Percentiles rank a stretch among this genome's conserved stretches.
Conservation (phyloP, 306 rosid species). For the Sindora glabra region DNA sequence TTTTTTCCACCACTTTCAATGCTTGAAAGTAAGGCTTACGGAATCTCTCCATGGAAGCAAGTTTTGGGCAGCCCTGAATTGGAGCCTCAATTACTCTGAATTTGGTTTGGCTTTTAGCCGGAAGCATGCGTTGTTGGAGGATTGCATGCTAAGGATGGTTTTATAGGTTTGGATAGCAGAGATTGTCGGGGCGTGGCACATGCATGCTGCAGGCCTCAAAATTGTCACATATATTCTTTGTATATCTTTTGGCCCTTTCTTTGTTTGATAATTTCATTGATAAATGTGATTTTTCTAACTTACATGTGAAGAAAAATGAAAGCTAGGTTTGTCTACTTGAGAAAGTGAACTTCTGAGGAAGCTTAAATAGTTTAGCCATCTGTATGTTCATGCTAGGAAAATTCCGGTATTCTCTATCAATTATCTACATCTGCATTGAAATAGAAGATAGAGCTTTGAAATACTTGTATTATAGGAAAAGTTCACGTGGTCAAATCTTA, state of each 20-base stretch:
- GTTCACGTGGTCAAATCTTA: no score
- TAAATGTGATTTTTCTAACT: conserved; percentile 25
- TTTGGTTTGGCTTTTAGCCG: conserved; percentile 16
- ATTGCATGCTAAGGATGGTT: conserved; percentile 17
- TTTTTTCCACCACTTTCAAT: conserved; percentile 12
- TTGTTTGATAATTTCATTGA: conserved; percentile 38
- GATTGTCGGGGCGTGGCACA: conserved; percentile 8
- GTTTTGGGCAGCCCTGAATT: conserved; percentile 20
- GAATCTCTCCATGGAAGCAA: conserved; percentile 19
- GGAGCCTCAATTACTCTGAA: neutral
- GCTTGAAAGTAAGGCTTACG: conserved; percentile 29
- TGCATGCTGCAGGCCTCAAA: conserved; percentile 21
- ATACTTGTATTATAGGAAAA: no score
- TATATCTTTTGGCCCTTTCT: conserved; percentile 39
- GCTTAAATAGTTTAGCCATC: neutral
- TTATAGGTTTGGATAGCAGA: conserved; percentile 17
- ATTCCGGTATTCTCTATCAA: no score
- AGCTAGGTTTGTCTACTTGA: conserved; percentile 9
- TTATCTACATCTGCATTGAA: no score
- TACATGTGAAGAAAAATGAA: conserved; percentile 17
- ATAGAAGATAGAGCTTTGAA: no score
- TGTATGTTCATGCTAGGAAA: neutral
- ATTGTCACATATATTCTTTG: conserved; percentile 38
- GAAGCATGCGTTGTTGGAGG: conserved; percentile 20
- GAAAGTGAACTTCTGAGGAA: neutral